A percentile compares a stretch with the other conserved stretches of the same genome.
These are phyloP conservation scores for Naegleria lovaniensis DNA, from an alignment of 208 protist genomes.

Conservation along the genomic window DNA sequence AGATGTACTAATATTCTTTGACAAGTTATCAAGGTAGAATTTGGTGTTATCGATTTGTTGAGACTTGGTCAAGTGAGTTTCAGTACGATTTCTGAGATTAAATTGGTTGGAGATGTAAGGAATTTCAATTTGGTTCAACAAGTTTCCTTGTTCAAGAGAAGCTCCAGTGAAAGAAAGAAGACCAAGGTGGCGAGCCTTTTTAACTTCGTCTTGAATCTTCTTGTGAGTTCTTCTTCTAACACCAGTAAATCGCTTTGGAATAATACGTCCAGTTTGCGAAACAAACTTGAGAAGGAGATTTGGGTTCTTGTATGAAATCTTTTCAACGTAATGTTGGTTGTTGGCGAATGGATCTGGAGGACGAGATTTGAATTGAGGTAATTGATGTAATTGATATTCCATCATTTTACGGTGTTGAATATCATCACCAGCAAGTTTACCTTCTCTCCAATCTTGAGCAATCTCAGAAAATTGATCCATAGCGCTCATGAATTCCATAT, in stretches of 20 bases:
- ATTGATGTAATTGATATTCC: neutral
- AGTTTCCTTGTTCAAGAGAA: neutral
- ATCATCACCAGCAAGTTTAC: neutral
- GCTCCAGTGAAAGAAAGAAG: neutral
- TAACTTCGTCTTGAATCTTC: neutral
- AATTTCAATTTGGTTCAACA: neutral
- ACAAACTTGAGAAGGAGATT: neutral
- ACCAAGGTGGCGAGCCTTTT: neutral
- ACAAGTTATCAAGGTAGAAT: neutral
- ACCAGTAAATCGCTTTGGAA: neutral
- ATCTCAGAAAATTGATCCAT: neutral
- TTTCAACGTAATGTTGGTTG: neutral
- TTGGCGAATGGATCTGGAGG: slow-evolving; percentile 4
- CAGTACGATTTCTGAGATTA: neutral
- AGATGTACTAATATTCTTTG: neutral
- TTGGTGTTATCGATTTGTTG: neutral
- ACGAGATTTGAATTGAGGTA: neutral
- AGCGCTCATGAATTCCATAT: neutral
- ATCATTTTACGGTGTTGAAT: neutral
- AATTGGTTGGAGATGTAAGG: neutral
- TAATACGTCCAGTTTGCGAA: neutral
- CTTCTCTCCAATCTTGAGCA: neutral
- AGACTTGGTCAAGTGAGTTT: neutral
- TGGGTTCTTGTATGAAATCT: slow-evolving; percentile 21
- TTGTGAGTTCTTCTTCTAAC: slow-evolving; percentile 5